A percentile compares a stretch with the other conserved stretches of the same genome.
phyloP scores from a whole-genome alignment of 2,329 filamentous ascomycete species.

The Hypoxylon sp. region DNA sequence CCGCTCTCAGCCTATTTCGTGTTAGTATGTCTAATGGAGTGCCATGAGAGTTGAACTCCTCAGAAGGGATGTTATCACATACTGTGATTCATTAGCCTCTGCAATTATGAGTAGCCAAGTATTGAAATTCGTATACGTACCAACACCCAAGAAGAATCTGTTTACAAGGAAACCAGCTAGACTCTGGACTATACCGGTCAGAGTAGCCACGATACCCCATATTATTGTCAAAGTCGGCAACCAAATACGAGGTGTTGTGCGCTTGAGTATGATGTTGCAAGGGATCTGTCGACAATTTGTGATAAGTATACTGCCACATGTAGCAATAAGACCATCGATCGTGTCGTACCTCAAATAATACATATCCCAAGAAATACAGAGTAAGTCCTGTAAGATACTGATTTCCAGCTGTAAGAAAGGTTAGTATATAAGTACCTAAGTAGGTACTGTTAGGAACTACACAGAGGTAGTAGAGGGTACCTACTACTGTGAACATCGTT shows the following conservation, averaged over 20 bases:
- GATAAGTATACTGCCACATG: slow-evolving; percentile 18
- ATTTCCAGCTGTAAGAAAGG: slow-evolving; percentile 56
- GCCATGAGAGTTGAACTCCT: background rate
- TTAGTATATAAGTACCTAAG: slow-evolving; percentile 10
- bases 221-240: slow-evolving; percentile 64
- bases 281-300: slow-evolving; percentile 59
- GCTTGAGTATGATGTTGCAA: slow-evolving; percentile 69
- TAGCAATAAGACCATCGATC: background rate
- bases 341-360: slow-evolving; percentile 60
- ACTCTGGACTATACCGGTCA: slow-evolving; percentile 59
- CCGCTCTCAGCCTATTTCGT: slow-evolving; percentile 55
- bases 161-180: slow-evolving; percentile 61
- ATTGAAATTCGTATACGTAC: slow-evolving; percentile 21
- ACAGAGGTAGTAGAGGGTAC: slow-evolving; percentile 20
- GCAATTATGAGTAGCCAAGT: no score
- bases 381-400: slow-evolving; percentile 73
- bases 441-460: no score
- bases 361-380: slow-evolving; percentile 70
- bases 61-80: slow-evolving; percentile 6
- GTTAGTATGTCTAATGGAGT: slow-evolving; percentile 7
- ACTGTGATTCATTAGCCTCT: no score
- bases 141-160: slow-evolving; percentile 64
- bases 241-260: slow-evolving; percentile 65
- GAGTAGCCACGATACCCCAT: slow-evolving; percentile 64
- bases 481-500: slow-evolving; percentile 62